phyloP scores from a whole-genome alignment of 257 asterid genomes.

The Solanum infundibuliforme region DNA sequence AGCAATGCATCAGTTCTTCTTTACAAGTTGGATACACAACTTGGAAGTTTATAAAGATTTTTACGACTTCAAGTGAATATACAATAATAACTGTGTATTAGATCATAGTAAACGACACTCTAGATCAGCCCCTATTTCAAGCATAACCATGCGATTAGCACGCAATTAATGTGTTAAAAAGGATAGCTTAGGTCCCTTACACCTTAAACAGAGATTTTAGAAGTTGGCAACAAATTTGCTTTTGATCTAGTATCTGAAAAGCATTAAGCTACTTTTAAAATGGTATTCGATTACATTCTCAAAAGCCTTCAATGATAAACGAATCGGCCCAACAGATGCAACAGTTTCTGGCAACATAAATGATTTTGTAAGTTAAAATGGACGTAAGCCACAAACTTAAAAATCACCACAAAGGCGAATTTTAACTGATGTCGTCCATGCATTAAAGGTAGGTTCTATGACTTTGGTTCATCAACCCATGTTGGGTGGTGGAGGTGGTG shows the following conservation, averaged over 20 bases:
- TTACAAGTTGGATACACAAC: not conserved
- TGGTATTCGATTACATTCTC: not conserved
- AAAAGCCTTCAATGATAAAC: not conserved
- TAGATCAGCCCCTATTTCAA: not conserved
- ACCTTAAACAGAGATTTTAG: not conserved
- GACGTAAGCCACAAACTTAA: not conserved
- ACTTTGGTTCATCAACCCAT: slow-evolving; percentile 35
- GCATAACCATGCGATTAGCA: not conserved
- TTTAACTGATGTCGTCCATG: not conserved
- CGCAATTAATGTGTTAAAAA: not conserved
- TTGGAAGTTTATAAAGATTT: not conserved
- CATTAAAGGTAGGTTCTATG: not conserved
- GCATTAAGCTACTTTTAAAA: not conserved
- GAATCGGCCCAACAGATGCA: not conserved
- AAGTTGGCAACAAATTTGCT: not conserved
- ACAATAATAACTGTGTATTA: not conserved
- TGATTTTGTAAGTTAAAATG: not conserved
- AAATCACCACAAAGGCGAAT: not conserved
- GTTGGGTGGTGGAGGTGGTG: slow-evolving; percentile 68
- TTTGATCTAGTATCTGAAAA: not conserved
- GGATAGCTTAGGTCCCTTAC: not conserved
- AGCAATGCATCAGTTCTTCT: not conserved
- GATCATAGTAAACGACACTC: too few species aligned
- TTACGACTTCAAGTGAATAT: not conserved
- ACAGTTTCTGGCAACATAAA: not conserved